These are phyloP conservation scores for Areca catechu DNA, from an alignment of 176 grass and related monocot species.

Conservation along the genomic window DNA sequence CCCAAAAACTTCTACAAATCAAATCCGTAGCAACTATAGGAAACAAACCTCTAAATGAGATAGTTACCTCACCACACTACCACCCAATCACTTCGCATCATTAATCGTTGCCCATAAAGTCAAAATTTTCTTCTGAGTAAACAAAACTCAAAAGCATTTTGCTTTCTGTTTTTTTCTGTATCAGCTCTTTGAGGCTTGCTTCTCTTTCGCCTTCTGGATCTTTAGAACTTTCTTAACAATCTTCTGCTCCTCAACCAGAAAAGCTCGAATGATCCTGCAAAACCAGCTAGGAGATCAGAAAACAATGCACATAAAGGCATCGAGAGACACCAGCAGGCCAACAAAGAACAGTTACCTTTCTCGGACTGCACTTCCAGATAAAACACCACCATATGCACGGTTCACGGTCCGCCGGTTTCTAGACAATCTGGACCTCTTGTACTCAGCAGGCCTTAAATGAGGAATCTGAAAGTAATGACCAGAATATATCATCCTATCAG, in stretches of 20 bases:
- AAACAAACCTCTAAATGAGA: slow-evolving; percentile 35
- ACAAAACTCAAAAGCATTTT: slow-evolving; percentile 11
- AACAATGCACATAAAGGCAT: neutral
- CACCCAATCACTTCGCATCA: slow-evolving; percentile 35
- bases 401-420: slow-evolving; percentile 60
- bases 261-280: slow-evolving; percentile 78
- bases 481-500: too few species aligned
- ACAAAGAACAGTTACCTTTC: slow-evolving; percentile 28
- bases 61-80: slow-evolving; percentile 20
- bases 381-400: slow-evolving; percentile 52
- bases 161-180: slow-evolving; percentile 10
- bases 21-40: slow-evolving; percentile 19
- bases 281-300: neutral
- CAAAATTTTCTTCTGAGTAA: slow-evolving; percentile 55
- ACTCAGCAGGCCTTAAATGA: slow-evolving; percentile 55
- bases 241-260: slow-evolving; percentile 96
- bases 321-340: neutral
- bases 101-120: slow-evolving; percentile 29
- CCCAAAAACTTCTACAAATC: slow-evolving; percentile 34
- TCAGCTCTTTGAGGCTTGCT: slow-evolving; percentile 48
- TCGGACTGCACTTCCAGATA: slow-evolving; percentile 46
- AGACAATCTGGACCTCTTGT: slow-evolving; percentile 54
- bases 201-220: slow-evolving; percentile 79
- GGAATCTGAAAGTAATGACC: slow-evolving; percentile 31
- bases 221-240: slow-evolving; percentile 99